Evolutionary conservation across 2,329 filamentous ascomycete genomes (phyloP), one percentile per base, ranked within the genome.

Genomic region (Huntiella savannae): DNA sequence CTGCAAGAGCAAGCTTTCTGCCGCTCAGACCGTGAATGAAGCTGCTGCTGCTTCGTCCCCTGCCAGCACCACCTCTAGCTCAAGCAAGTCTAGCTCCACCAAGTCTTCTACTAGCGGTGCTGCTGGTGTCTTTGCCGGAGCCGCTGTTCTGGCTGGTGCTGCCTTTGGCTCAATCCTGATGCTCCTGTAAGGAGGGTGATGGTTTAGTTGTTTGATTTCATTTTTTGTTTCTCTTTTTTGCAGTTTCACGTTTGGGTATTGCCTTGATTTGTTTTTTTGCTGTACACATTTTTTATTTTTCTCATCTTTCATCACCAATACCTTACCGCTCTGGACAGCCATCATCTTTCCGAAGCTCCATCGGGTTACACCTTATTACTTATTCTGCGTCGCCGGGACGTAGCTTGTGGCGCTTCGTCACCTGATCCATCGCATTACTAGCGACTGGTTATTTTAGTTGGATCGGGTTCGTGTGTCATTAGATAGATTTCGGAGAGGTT

Each of bases 1-100:
- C 48, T 88, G 83, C 70, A 58, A 63, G 45, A 55, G 61, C 41
- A 66, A 79, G 48, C 63, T 91, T 49, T 62, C 65, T 33, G 68
- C 75, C 52, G 82, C 80, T 49, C 79, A 77, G 55, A 64, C 72
- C 32, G 67, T 67, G 50, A 70, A 69, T 59, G 58, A 59, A 49
- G 53, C 62, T 39, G 65, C 64, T 48, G 61, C 65, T 36, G 68
- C 46, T 39, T 49, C 48, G 5, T 46, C 44, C 16, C 48, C 48
- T 15, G 48, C 48, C 1, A 43, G 39, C 17, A 40, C 33, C 8
- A 28, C 47, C 7, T 36, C 22, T 40, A 43, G 46, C 28, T 33
- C 40, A 19, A 33, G 33, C 19, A 49, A 43, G 38, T 41, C 39
- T 22, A 36, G 35, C 17, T 41, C 40, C 4, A 19, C 37, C 33